Evolutionary conservation across 208 protist genomes (phyloP).

Genomic region (Leishmania gerbilli): DNA sequence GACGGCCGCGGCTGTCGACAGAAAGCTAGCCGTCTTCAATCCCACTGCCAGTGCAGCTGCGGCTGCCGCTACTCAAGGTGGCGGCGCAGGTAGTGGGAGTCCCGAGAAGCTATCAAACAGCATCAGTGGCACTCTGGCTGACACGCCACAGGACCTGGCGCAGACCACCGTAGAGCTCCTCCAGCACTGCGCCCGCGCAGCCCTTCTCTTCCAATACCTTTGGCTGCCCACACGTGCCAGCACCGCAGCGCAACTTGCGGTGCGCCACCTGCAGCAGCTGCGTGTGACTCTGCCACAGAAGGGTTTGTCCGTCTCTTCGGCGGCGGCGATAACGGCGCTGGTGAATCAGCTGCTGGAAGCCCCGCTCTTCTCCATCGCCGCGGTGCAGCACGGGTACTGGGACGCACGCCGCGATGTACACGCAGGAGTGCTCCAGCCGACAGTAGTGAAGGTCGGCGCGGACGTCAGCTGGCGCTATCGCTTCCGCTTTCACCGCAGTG

Average conservation of each 20-base stretch:
- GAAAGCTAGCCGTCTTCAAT: not conserved
- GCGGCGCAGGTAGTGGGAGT: not conserved
- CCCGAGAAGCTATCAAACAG: not conserved
- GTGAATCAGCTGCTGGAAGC: slow-evolving; percentile 45
- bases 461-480: slow-evolving; percentile 41
- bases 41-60: not conserved
- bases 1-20: slow-evolving; percentile 2
- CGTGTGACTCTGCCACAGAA: not conserved
- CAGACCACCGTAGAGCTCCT: slow-evolving; percentile 20
- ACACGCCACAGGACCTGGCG: not conserved
- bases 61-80: not conserved
- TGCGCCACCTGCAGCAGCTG: slow-evolving; percentile 20
- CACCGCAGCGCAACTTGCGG: slow-evolving; percentile 21
- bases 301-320: not conserved
- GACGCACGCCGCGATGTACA: slow-evolving; percentile 70
- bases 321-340: not conserved
- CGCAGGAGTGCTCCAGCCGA: slow-evolving; percentile 59
- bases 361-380: slow-evolving; percentile 47
- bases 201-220: slow-evolving; percentile 25
- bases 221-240: slow-evolving; percentile 22
- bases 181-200: slow-evolving; percentile 22
- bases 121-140: not conserved
- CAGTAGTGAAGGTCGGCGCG: slow-evolving; percentile 58
- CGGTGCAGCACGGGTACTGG: slow-evolving; percentile 59
- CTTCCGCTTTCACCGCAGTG: slow-evolving; percentile 45